Percentiles rank a stretch among this genome's conserved stretches.
phyloP scores from a whole-genome alignment of 2,329 filamentous ascomycete species.

The Aspergillus sp. region DNA sequence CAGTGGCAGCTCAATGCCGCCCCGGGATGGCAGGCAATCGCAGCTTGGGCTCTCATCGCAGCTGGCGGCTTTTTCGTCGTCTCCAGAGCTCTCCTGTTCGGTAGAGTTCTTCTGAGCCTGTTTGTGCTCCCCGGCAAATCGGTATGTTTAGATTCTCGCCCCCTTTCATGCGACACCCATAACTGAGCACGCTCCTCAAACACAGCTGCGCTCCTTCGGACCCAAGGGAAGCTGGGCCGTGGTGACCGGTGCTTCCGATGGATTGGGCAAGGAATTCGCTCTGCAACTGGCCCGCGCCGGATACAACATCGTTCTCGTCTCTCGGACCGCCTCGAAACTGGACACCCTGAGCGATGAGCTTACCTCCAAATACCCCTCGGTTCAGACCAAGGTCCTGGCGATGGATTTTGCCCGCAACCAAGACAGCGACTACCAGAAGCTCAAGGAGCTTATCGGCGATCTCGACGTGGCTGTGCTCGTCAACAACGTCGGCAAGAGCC shows the following conservation, averaged over 20 bases:
- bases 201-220: constrained; percentile 82
- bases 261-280: constrained; percentile 94
- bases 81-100: constrained; percentile 56
- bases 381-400: constrained; percentile 73
- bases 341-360: constrained; percentile 74
- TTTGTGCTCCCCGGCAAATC: constrained; percentile 61
- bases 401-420: constrained; percentile 89
- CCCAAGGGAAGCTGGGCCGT: constrained; percentile 91
- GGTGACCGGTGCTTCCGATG: constrained; percentile 92
- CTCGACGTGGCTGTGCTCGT: constrained; percentile 84
- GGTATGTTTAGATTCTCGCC: constrained; percentile 29
- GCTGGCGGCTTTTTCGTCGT: constrained; percentile 60
- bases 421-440: constrained; percentile 72
- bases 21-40: constrained; percentile 36
- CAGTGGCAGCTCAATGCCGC: constrained; percentile 33
- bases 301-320: constrained; percentile 93
- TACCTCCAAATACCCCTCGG: constrained; percentile 60
- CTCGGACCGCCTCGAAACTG: constrained; percentile 91
- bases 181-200: constrained; percentile 12
- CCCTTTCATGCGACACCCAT: neutral
- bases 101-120: constrained; percentile 62
- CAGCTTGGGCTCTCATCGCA: constrained; percentile 35
- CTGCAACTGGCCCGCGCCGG: constrained; percentile 84
- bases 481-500: constrained; percentile 96
- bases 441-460: constrained; percentile 65